Percentiles rank a stretch among this genome's conserved stretches.
Conservation (phyloP, 768 basidiomycete species). For the Mycena rosella region DNA sequence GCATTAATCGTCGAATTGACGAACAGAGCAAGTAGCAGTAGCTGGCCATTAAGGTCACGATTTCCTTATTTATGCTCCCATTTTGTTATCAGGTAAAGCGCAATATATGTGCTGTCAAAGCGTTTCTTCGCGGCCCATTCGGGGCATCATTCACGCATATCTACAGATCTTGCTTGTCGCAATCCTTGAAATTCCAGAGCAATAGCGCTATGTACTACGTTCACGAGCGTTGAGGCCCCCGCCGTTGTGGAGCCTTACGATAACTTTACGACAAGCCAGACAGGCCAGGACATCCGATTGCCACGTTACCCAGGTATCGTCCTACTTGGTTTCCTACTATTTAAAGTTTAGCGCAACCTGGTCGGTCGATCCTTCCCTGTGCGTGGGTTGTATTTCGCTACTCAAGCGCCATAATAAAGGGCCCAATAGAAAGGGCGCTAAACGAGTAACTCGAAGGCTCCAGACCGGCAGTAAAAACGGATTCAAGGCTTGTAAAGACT, state of each 20-base stretch:
- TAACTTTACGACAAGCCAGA: neutral
- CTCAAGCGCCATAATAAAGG: neutral
- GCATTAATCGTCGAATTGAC: slow-evolving; percentile 33
- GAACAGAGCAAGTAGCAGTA: slow-evolving; percentile 20
- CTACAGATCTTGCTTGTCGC: no score
- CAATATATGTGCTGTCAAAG: neutral
- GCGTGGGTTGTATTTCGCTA: neutral
- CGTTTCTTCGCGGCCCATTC: neutral
- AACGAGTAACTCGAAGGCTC: no score
- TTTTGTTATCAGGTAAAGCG: slow-evolving; percentile 6
- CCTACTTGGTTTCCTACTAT: slow-evolving; percentile 11
- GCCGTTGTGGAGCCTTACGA: no score
- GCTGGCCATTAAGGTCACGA: neutral
- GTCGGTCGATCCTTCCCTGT: neutral
- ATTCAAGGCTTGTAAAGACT: no score
- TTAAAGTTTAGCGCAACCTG: neutral
- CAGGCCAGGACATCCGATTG: neutral
- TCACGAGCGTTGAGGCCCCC: no score
- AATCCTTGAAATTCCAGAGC: no score
- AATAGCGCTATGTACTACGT: no score
- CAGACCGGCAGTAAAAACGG: no score
- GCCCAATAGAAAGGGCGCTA: no score
- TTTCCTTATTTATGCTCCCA: neutral
- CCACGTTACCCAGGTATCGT: slow-evolving; percentile 18
- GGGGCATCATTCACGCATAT: neutral